Evolutionary conservation across 306 rosid species (phyloP), one percentile per base, ranked within the genome.

Genomic region (Rosa rugosa): DNA sequence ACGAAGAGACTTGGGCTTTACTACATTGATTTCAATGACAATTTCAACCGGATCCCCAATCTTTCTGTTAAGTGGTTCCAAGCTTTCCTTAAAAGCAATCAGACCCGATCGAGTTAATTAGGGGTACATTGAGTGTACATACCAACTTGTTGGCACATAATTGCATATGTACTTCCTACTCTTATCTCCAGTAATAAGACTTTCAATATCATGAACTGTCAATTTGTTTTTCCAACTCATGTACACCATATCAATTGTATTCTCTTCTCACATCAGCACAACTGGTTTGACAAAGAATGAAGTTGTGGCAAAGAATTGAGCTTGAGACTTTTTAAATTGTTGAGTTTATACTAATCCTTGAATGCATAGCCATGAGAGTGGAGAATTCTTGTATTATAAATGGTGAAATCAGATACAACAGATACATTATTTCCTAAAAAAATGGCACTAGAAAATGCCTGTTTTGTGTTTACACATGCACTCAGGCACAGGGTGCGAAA

Each of bases 401-500:
- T 65, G 18, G 38, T 1, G 16, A 56, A 54, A 53, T 13, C 75
- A 71, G 75, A 71, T 53, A 73, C 12, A 63, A 54, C 31, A n/a
- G n/a, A 57, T 16, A 45, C 4, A 27, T 16, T 75, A 45, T 60
- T 11, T 17, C 60, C 10, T 63, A 23, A 4, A 45, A 31, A 45
- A 42, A 3, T 75, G 62, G 66, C 79, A 62, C 75, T 74, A 80
- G 76, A 78, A 76, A 40, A 81, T 68, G 76, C 73, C 47, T 5
- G 71, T 71, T 14, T 14, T 62, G 34, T 50, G 79, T 62, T 78
- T 72, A 75, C 89, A 87, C 90, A 85, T 83, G 69, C 93, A 83
- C 65, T 87, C 85, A 2, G 88, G 89, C 41, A 87, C 69, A 22
- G 93, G 90, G n/a, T 85, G 77, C 3, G 93, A 89, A 75, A 87